These are phyloP conservation scores for Metarhizium humberi DNA, from an alignment of 2,329 filamentous ascomycete species.

Conservation along the genomic window DNA sequence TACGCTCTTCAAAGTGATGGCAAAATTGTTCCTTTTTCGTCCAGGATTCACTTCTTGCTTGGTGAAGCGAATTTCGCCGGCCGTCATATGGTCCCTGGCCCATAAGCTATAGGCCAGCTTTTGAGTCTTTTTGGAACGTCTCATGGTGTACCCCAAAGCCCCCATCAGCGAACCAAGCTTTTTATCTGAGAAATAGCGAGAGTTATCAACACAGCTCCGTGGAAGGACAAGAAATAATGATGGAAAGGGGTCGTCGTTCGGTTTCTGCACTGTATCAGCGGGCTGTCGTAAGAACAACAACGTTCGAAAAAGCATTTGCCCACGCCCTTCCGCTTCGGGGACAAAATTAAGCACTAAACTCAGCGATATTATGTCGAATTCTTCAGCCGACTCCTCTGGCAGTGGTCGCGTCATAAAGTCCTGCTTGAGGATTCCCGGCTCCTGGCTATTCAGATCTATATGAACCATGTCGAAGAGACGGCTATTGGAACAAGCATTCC, in stretches of 20 bases:
- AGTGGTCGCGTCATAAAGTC: constrained; percentile 88
- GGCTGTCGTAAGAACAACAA: constrained; percentile 53
- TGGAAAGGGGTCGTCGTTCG: constrained; percentile 39
- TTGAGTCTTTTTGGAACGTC: constrained; percentile 61
- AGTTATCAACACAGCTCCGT: constrained; percentile 80
- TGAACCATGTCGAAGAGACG: constrained; percentile 63
- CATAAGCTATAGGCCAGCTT: constrained; percentile 91
- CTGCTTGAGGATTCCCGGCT: constrained; percentile 70
- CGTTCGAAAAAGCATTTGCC: constrained; percentile 76
- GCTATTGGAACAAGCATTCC: constrained; percentile 74
- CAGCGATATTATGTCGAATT: constrained; percentile 84
- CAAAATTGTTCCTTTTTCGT: constrained; percentile 78
- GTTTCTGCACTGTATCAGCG: background rate
- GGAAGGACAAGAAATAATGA: constrained; percentile 84
- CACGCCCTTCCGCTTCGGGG: constrained; percentile 62
- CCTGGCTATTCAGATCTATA: constrained; percentile 87
- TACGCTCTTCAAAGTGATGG: constrained; percentile 52
- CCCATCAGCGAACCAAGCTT: constrained; percentile 65
- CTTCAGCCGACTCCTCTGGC: constrained; percentile 49
- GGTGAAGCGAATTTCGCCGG: constrained; percentile 13
- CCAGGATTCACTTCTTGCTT: constrained; percentile 76
- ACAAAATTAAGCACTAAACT: constrained; percentile 94
- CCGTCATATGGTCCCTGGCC: constrained; percentile 34
- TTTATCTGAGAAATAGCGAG: constrained; percentile 72
- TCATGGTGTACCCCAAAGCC: constrained; percentile 60